A percentile compares a stretch with the other conserved stretches of the same genome.
Conservation (phyloP, 139 green algal genomes). For the Microglena sp. region DNA sequence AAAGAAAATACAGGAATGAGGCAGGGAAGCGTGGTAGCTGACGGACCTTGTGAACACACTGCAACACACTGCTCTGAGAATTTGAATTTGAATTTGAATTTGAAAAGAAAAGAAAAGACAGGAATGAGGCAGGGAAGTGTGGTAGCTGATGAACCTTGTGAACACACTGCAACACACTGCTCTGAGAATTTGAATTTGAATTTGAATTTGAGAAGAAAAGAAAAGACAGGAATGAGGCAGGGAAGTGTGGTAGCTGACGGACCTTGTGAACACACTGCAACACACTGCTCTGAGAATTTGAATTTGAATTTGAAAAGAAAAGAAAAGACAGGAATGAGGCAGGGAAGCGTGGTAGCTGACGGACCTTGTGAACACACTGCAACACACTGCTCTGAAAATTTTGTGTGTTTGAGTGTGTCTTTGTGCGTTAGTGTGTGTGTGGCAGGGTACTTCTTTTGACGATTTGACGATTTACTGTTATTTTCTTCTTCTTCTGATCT, state of each 20-base stretch:
- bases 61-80: too few relatives aligned
- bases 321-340: background rate
- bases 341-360: background rate
- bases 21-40: background rate
- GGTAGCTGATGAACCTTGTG: background rate
- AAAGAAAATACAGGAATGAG: background rate
- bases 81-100: too few relatives aligned
- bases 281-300: too few relatives aligned
- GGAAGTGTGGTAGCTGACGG: too few relatives aligned
- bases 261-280: too few relatives aligned
- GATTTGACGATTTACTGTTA: background rate
- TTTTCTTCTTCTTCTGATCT: background rate
- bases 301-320: too few relatives aligned
- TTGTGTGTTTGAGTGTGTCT: background rate
- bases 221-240: too few relatives aligned
- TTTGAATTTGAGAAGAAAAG: too few relatives aligned
- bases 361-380: background rate
- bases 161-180: too few relatives aligned
- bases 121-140: background rate
- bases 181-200: too few relatives aligned
- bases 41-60: background rate
- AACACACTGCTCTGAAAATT: too few relatives aligned
- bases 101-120: too few relatives aligned
- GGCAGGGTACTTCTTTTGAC: background rate
- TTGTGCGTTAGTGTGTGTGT: background rate